A percentile compares a stretch with the other conserved stretches of the same genome.
Evolutionary conservation across 345 rosid species (phyloP).

Genomic region (Leavenworthia alabamica): DNA sequence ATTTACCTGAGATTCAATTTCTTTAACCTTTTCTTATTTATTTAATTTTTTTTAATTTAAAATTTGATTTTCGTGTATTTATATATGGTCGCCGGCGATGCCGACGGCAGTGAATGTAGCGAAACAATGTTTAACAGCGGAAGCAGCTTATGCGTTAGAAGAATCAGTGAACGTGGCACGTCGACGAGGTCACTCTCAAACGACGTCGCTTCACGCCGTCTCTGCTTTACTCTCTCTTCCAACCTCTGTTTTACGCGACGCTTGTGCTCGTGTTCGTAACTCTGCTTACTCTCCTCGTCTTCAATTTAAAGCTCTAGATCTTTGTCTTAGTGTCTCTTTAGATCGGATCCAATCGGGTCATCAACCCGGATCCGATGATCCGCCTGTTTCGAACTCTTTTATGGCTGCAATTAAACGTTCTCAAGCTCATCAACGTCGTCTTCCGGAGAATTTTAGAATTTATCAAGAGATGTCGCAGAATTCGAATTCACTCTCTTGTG

Average conservation of each 20-base stretch:
- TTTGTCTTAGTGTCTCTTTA: slow-evolving; percentile 69
- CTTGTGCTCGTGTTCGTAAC: slow-evolving; percentile 69
- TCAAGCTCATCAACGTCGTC: slow-evolving; percentile 83
- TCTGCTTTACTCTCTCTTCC: slow-evolving; percentile 71
- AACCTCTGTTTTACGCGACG: slow-evolving; percentile 64
- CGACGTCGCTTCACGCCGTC: slow-evolving; percentile 84
- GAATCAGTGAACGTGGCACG: slow-evolving; percentile 76
- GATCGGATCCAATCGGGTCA: slow-evolving; percentile 79
- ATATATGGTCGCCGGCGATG: slow-evolving; percentile 62
- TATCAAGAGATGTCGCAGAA: slow-evolving; percentile 53
- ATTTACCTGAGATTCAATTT: slow-evolving; percentile 1
- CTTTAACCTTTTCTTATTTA: background rate
- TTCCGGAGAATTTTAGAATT: slow-evolving; percentile 74
- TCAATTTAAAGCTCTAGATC: slow-evolving; percentile 81
- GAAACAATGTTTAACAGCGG: slow-evolving; percentile 79
- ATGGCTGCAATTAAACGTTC: slow-evolving; percentile 98
- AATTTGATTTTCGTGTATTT: background rate
- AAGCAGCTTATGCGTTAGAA: slow-evolving; percentile 68
- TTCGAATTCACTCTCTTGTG: slow-evolving; percentile 33
- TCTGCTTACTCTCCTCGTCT: slow-evolving; percentile 62
- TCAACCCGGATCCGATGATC: slow-evolving; percentile 44
- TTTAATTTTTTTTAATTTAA: background rate
- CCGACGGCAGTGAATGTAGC: slow-evolving; percentile 79
- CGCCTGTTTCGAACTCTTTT: slow-evolving; percentile 74
- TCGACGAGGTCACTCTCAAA: slow-evolving; percentile 64